These are phyloP conservation scores for Lyophyllum shimeji DNA, from an alignment of 768 basidiomycete species.

Conservation along the genomic window DNA sequence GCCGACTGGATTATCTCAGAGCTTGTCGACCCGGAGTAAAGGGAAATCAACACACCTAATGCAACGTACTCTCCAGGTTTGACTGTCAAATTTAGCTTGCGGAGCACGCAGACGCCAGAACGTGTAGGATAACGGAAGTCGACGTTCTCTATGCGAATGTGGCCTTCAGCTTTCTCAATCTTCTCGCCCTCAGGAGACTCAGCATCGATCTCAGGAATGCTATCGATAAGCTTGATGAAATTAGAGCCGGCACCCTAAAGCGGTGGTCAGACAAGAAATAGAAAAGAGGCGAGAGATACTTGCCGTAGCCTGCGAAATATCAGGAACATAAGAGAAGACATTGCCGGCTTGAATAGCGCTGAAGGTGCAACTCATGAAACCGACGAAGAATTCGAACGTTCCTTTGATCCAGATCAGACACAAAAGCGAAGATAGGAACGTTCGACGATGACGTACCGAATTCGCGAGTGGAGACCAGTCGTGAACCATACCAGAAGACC, in stretches of 20 bases:
- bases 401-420: no score
- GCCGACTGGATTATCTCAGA: no score
- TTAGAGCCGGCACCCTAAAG: conserved; percentile 72
- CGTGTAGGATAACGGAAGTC: conserved; percentile 91
- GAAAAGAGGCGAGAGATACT: no score
- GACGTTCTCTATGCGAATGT: conserved; percentile 75
- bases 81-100: conserved; percentile 68
- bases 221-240: conserved; percentile 76
- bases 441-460: no score
- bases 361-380: conserved; percentile 77
- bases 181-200: conserved; percentile 64
- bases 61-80: conserved; percentile 81
- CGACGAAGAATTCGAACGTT: conserved; percentile 77
- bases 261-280: no score
- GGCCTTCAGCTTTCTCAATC: conserved; percentile 50
- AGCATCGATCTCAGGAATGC: conserved; percentile 75
- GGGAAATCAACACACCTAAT: no score
- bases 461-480: conserved; percentile 55
- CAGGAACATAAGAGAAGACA: conserved; percentile 83
- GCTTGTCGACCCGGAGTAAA: no score
- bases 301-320: conserved; percentile 85
- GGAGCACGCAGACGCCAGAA: conserved; percentile 79
- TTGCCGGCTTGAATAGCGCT: conserved; percentile 87
- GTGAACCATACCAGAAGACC: conserved; percentile 76
- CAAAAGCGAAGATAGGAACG: no score